Evolutionary conservation across 2,329 filamentous ascomycete species (phyloP).

Genomic region (Passalora sequoiae): DNA sequence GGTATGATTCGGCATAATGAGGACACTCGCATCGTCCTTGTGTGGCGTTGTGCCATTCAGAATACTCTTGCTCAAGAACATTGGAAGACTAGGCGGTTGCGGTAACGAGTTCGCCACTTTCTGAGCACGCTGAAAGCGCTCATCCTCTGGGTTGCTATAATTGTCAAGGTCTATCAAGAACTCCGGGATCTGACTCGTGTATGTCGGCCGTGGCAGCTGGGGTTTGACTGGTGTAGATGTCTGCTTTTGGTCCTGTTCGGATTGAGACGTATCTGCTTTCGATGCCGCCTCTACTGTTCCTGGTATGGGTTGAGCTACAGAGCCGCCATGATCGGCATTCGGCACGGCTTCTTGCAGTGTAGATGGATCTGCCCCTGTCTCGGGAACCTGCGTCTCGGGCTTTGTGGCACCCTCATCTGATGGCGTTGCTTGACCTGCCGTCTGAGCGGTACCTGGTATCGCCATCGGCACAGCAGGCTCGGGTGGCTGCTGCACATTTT

Average conservation of each 20-base stretch:
- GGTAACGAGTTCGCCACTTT: slow-evolving; percentile 73
- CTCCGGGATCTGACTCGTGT: slow-evolving; percentile 69
- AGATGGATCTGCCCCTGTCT: slow-evolving; percentile 20
- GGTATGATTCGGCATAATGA: slow-evolving; percentile 96
- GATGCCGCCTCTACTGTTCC: slow-evolving; percentile 9
- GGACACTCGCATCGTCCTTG: slow-evolving; percentile 96
- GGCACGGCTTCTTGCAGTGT: slow-evolving; percentile 20
- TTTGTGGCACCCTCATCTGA: slow-evolving; percentile 37
- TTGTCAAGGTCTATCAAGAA: slow-evolving; percentile 82
- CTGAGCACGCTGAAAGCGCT: slow-evolving; percentile 67
- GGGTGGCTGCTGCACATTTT: slow-evolving; percentile 20
- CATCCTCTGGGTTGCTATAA: slow-evolving; percentile 56
- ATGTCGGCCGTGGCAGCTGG: slow-evolving; percentile 50
- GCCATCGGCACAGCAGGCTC: slow-evolving; percentile 29
- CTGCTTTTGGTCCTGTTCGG: slow-evolving; percentile 10
- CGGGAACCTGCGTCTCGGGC: slow-evolving; percentile 39
- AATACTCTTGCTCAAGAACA: slow-evolving; percentile 91
- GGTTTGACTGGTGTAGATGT: slow-evolving; percentile 22
- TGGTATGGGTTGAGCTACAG: slow-evolving; percentile 11
- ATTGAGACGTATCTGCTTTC: slow-evolving; percentile 10
- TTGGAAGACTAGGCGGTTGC: slow-evolving; percentile 75
- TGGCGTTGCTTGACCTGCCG: slow-evolving; percentile 21
- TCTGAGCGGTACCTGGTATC: slow-evolving; percentile 28
- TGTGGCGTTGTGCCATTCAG: slow-evolving; percentile 84
- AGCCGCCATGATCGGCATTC: slow-evolving; percentile 10